These are phyloP conservation scores for Triticum timopheevii DNA, from an alignment of 176 grass and related monocot genomes.

Conservation along the genomic window DNA sequence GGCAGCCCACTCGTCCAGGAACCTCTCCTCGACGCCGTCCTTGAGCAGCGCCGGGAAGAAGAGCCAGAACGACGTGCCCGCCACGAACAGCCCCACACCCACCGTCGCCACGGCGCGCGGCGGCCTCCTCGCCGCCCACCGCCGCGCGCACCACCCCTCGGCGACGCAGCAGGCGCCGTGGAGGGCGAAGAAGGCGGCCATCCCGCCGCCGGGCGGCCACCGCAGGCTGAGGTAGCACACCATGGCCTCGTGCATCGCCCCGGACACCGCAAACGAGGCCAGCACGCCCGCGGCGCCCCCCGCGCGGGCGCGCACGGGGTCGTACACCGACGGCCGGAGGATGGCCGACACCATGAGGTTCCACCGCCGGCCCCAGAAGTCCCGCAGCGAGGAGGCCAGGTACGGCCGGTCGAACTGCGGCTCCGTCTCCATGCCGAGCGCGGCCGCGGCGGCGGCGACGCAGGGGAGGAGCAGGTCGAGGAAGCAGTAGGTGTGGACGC, in stretches of 20 bases:
- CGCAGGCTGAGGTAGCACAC: constrained; percentile 31
- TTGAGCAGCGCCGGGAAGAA: constrained; percentile 39
- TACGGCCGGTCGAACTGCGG: constrained; percentile 49
- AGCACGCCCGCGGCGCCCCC: constrained; percentile 14
- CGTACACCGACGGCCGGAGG: constrained; percentile 39
- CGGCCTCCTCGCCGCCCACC: not conserved
- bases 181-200: constrained; percentile 46
- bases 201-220: not conserved
- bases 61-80: constrained; percentile 33
- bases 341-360: constrained; percentile 48
- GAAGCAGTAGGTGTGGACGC: constrained; percentile 38
- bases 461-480: constrained; percentile 35
- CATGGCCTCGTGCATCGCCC: constrained; percentile 65
- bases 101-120: constrained; percentile 1
- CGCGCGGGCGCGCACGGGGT: constrained; percentile 11
- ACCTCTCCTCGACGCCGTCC: constrained; percentile 26
- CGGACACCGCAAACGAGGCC: constrained; percentile 49
- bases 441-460: not conserved
- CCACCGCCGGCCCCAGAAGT: constrained; percentile 68
- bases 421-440: constrained; percentile 46
- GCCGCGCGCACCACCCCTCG: constrained; percentile 25
- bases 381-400: constrained; percentile 37
- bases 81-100: constrained; percentile 18
- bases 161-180: constrained; percentile 36
- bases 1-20: constrained; percentile 20